Conservation (phyloP, 225 moss, liverwort and hornwort genomes). For the Antitrichia curtipendula region DNA sequence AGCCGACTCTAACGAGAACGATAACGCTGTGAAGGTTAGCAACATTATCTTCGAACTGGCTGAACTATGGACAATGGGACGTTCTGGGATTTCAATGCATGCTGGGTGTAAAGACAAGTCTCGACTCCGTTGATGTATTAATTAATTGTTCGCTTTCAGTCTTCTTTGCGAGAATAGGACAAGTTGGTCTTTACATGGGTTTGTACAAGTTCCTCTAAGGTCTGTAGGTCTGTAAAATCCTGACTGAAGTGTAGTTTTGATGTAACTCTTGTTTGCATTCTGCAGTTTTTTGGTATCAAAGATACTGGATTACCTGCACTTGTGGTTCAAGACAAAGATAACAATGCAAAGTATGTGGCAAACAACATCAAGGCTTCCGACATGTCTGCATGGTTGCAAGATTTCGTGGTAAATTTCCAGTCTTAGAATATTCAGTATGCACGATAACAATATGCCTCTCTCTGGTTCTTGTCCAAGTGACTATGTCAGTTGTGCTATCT, state of each 20-base stretch:
- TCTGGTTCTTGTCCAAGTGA: not conserved
- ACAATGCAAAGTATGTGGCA: constrained; percentile 38
- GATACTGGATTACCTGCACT: constrained; percentile 51
- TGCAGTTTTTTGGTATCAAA: constrained; percentile 79
- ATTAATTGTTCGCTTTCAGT: not conserved
- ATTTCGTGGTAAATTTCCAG: constrained; percentile 32
- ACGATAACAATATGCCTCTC: not conserved
- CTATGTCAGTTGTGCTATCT: not conserved
- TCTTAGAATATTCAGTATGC: not conserved
- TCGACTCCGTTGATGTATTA: not conserved
- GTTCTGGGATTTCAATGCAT: not conserved
- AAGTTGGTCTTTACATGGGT: not conserved
- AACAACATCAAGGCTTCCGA: constrained; percentile 39
- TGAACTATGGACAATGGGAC: not conserved
- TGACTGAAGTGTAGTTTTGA: not conserved
- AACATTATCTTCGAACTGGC: not conserved
- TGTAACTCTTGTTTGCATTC: not conserved
- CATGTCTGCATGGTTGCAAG: constrained; percentile 55
- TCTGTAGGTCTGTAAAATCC: not conserved
- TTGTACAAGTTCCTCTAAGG: not conserved
- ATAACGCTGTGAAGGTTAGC: constrained; percentile 68
- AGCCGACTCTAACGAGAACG: constrained; percentile 44
- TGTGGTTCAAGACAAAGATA: constrained; percentile 52
- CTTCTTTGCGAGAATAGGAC: not conserved
- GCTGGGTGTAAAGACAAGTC: not conserved